Percentiles rank a stretch among this genome's conserved stretches.
These are phyloP conservation scores for Prunus armeniaca DNA, from an alignment of 306 rosid genomes.

Conservation along the genomic window DNA sequence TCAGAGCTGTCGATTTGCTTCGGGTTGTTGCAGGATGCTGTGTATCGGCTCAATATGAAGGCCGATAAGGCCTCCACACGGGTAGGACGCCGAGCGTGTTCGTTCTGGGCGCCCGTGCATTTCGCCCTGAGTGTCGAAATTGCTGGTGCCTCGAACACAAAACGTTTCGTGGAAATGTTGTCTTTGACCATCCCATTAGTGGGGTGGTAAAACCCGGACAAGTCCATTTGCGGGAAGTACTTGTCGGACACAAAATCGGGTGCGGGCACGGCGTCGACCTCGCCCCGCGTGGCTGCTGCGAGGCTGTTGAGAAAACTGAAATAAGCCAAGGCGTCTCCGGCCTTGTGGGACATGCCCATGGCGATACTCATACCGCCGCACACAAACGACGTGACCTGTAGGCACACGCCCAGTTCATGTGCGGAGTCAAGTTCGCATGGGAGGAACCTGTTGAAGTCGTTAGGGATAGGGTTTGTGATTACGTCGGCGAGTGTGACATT, in stretches of 20 bases:
- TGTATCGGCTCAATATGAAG: constrained; percentile 36
- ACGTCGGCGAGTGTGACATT: not conserved
- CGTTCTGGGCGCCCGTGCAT: not conserved
- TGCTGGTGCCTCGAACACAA: constrained; percentile 15
- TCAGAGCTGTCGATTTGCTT: not conserved
- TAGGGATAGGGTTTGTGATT: constrained; percentile 13
- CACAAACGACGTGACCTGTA: constrained; percentile 2
- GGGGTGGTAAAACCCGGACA: constrained; percentile 8
- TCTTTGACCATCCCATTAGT: not conserved
- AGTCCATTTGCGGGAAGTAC: constrained; percentile 31
- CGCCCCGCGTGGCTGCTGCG: constrained; percentile 15
- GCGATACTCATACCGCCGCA: constrained; percentile 14
- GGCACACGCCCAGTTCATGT: constrained; percentile 10
- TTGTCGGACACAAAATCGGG: constrained; percentile 23
- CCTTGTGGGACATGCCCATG: constrained; percentile 13
- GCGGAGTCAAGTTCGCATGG: constrained; percentile 6
- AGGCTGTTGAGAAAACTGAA: constrained; percentile 7
- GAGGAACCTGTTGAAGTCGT: constrained; percentile 17
- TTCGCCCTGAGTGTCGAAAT: constrained; percentile 15
- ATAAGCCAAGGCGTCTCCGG: constrained; percentile 8
- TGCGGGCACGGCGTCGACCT: not conserved
- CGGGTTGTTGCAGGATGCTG: constrained; percentile 10
- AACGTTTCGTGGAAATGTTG: constrained; percentile 21
- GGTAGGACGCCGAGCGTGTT: constrained; percentile 15
- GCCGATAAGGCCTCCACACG: constrained; percentile 46